Percentiles rank a stretch among this genome's conserved stretches.
Evolutionary conservation across 2,329 filamentous ascomycete genomes (phyloP).

Genomic region (Intubia oerlemansii): DNA sequence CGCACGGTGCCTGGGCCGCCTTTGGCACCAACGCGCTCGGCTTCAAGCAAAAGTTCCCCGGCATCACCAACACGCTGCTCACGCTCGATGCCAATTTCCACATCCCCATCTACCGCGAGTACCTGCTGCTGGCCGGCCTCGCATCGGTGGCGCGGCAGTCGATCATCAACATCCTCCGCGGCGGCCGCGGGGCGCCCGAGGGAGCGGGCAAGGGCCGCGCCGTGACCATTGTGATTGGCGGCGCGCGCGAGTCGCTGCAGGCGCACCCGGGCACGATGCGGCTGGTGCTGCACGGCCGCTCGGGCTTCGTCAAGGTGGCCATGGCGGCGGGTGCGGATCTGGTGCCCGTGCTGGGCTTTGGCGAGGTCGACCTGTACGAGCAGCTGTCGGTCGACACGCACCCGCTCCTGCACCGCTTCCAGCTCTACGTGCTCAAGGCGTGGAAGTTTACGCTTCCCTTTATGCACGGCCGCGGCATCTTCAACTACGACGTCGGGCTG

Average conservation of each 20-base stretch:
- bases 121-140: conserved; percentile 73
- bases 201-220: conserved; percentile 78
- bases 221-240: conserved; percentile 88
- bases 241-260: conserved; percentile 78
- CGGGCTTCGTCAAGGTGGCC: conserved; percentile 87
- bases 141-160: conserved; percentile 79
- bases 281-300: conserved; percentile 62
- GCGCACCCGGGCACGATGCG: conserved; percentile 58
- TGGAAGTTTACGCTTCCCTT: conserved; percentile 87
- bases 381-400: conserved; percentile 61
- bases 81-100: conserved; percentile 95
- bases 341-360: conserved; percentile 79
- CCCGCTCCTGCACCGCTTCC: conserved; percentile 57
- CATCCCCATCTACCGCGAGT: conserved; percentile 84
- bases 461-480: conserved; percentile 76
- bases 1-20: conserved; percentile 80
- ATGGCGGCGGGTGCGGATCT: conserved; percentile 83
- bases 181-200: conserved; percentile 63
- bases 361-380: conserved; percentile 91
- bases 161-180: conserved; percentile 72
- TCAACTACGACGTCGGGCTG: conserved; percentile 93
- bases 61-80: conserved; percentile 80
- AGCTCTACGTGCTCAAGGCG: conserved; percentile 64
- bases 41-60: conserved; percentile 73
- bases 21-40: conserved; percentile 82